Base-by-base conservation (phyloP, 805 yeast genomes). In the Zygosaccharomyces siamensis region DNA sequence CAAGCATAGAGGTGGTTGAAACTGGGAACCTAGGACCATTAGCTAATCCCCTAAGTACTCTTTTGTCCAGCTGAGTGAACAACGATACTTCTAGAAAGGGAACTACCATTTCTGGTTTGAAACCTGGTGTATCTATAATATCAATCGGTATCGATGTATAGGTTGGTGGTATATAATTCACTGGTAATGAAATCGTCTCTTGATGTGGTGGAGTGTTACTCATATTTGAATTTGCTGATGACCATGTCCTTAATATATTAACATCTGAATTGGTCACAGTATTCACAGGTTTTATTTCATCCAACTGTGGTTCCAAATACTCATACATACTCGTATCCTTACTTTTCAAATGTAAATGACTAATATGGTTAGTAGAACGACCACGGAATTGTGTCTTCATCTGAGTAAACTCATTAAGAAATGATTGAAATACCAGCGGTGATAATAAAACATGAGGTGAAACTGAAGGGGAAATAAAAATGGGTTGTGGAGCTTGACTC, bases 51-150 rank as follows among this genome's bases (percentile, higher is more conserved):
- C 74, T 73, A 26, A 86, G 65, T 11, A 80, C 74, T 28, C 80
- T 81, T 43, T 74, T 76, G 40, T 81, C 83, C 36, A 86, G 63
- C 52, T 80, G 74, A 36, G 83, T 72, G 60, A 83, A 83, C 7
- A 86, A 56, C 0, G 89, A 83, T 2, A 83, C 82, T 56, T 86
- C 93, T 38, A 86, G 64, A 59, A 86, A 86, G 1, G 93, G 95
- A 7, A 86, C 86, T 28, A 83, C 76, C 56, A 78, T 79, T 46
- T 79, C 79, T 4, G 83, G 77, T 40, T 80, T 77, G 62, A 82
- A 84, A 2, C 85, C 80, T 0, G 90, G 89, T 0, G 92, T 83
- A 57, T 86, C 95, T 1, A 86, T 78, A 28, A 86, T 68, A 60
- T 86, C 95, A 3, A 83, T 69, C 27, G 80, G 64, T 8, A 84